phyloP scores from a whole-genome alignment of 192 early-diverging fungal genomes.

The Mortierella claussenii region DNA sequence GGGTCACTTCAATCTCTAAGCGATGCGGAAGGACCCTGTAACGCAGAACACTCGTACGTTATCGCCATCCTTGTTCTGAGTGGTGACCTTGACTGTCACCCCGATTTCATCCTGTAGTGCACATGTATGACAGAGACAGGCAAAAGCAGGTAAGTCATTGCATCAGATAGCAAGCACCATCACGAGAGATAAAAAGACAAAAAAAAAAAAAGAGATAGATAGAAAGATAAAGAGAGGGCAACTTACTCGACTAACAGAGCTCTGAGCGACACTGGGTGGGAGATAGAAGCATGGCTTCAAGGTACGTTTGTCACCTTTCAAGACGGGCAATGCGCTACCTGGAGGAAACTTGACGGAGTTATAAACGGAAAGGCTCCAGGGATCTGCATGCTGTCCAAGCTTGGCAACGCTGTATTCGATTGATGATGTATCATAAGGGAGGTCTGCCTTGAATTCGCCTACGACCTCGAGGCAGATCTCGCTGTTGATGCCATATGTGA shows the following conservation, averaged over 20 bases:
- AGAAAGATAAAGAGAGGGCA: too few relatives aligned
- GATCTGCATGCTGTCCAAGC: neutral
- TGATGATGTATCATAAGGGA: neutral
- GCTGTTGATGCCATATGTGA: neutral
- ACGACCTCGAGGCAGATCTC: slow-evolving; percentile 9
- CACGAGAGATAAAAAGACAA: too few relatives aligned
- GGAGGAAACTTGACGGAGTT: neutral
- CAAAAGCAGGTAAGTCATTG: too few relatives aligned
- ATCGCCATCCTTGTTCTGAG: neutral
- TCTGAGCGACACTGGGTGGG: neutral
- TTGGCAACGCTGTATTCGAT: neutral
- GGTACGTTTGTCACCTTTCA: neutral
- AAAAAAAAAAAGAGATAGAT: too few relatives aligned
- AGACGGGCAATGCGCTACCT: neutral
- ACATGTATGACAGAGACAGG: too few relatives aligned
- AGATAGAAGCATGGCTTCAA: slow-evolving; percentile 13
- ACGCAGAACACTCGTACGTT: neutral
- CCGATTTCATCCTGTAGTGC: neutral
- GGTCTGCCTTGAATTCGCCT: slow-evolving; percentile 5
- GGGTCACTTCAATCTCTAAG: neutral
- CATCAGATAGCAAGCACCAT: too few relatives aligned
- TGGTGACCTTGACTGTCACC: neutral
- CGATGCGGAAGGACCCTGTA: neutral
- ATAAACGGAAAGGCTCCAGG: neutral
- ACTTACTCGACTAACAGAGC: too few relatives aligned